Evolutionary conservation across 1,139 yeast species (phyloP), one percentile per base, ranked within the genome.

Genomic region (Candida dubliniensis): DNA sequence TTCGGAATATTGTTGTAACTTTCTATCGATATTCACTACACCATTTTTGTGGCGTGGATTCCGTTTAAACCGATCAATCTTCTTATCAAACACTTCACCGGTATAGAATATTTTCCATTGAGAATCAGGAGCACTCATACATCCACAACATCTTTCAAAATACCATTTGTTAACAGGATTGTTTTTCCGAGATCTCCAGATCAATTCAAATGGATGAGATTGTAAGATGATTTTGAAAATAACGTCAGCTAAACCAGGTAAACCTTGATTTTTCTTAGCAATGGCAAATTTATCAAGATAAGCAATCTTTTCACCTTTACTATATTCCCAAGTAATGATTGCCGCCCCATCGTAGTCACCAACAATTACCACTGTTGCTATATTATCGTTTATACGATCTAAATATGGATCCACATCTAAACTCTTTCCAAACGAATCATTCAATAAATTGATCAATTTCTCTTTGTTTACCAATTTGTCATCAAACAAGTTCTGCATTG

Each of bases 91-190:
- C 1, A 71, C 61, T 32, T 68, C 74, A 0, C 91, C 90, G 5
- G 85, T 76, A 71, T 82, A 84, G 58, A 86, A 87, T 49, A 84
- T 66, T 52, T 80, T 75, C 95, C 95, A 86, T 26, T 74, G 71
- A 4, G 86, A 71, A 15, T 68, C 74, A 0, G 76, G 74, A 18
- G 71, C 58, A 40, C 78, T 75, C 47, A 81, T 62, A 24, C 87
- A 81, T 0, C 96, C 96, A 32, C 77, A 71, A 40, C 96, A 85
- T 51, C 99, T 74, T 56, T 93, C 98, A 63, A 91, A 93, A 61
- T 93, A 93, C 99, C 99, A 93, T 57, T 90, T 90, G 67, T 93
- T 93, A 4, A 93, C 97, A 0, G 97, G 96, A 59, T 93, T 93
- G 45, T 68, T 77, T 49, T 78, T 78, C 42, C 96, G 70, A 2